A percentile compares a stretch with the other conserved stretches of the same genome.
Evolutionary conservation across 495 filamentous ascomycete genomes (phyloP).

Genomic region (Pyronema omphalodes): DNA sequence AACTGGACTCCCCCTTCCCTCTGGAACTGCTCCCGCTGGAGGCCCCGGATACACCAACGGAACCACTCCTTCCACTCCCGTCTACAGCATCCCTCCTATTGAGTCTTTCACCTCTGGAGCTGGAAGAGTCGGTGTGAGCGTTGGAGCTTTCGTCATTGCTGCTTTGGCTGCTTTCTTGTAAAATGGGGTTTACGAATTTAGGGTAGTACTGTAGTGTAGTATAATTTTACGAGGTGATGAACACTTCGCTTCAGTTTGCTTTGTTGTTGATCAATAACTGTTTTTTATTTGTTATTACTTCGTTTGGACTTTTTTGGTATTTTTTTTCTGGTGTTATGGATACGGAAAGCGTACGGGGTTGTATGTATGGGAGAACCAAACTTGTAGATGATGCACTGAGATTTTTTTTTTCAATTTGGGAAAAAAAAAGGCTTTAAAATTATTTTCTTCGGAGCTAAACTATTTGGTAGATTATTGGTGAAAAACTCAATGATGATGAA

Average conservation of each 20-base stretch:
- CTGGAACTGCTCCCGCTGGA: no score
- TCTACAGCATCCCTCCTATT: background rate
- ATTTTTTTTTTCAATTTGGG: no score
- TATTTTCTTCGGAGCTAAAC: no score
- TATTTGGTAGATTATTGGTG: no score
- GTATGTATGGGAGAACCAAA: no score
- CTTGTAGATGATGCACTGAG: no score
- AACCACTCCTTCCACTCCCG: background rate
- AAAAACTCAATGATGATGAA: no score
- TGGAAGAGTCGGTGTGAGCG: background rate
- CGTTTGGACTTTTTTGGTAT: no score
- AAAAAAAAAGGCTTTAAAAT: no score
- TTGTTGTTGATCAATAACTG: conserved; percentile 2
- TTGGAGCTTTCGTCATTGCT: background rate
- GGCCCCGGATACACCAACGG: background rate
- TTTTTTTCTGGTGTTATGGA: no score
- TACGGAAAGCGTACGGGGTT: no score
- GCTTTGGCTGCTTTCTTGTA: background rate
- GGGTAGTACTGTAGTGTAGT: background rate
- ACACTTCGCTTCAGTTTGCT: background rate
- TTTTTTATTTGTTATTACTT: background rate
- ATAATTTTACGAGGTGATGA: background rate
- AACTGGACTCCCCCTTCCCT: no score
- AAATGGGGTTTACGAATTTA: background rate
- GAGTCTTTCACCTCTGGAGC: background rate